Base-by-base conservation (phyloP, 495 filamentous ascomycete species). In the Evansstolkia leycettana region DNA sequence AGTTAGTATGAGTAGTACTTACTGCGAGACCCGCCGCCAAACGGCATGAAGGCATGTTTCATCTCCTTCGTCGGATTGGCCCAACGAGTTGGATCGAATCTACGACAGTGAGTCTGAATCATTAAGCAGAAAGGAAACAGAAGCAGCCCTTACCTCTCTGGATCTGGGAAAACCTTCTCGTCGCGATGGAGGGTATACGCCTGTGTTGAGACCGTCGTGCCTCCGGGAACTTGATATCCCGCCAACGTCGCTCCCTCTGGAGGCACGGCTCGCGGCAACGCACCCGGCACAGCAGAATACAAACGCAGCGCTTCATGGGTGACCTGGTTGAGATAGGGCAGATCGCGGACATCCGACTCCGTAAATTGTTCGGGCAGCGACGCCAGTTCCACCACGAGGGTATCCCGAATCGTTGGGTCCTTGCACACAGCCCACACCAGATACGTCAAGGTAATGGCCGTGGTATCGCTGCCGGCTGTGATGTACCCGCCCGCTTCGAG, bases 271-370 rank as follows among this genome's bases (percentile, higher is more conserved):
- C 75, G 58, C 12, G 52, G 51, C 10, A 65, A 52, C 2, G 51
- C 70, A 12, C 54, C 55, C 1, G 65, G 59, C 0, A 67, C 64
- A 3, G 69, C 66, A 1, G 65, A 59, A 39, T 76, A 61, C 9
- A 79, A 46, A 1, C 75, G 57, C 25, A 80, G 48, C 0, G 73
- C 56, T 48, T 82, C 75, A 16, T 65, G 60, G 43, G 75, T 72
- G 17, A 68, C 55, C 19, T 56, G 54, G 36, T 69, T 64, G n/a
- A 76, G 41, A 36, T 65, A 57, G 1, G 54, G 52, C 6, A 67
- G 37, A 3, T 42, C 37, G 15, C 61, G 49, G 1, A 66, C 41
- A 30, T 51, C 33, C 8, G 38, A 17, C 20, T 56, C 52, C 1
- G 29, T 40, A 31, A 57, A 52, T 3, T 35, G 40, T 0, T 48